Conservation (phyloP, 2,329 filamentous ascomycete species). For the Grosmannia serpens region DNA sequence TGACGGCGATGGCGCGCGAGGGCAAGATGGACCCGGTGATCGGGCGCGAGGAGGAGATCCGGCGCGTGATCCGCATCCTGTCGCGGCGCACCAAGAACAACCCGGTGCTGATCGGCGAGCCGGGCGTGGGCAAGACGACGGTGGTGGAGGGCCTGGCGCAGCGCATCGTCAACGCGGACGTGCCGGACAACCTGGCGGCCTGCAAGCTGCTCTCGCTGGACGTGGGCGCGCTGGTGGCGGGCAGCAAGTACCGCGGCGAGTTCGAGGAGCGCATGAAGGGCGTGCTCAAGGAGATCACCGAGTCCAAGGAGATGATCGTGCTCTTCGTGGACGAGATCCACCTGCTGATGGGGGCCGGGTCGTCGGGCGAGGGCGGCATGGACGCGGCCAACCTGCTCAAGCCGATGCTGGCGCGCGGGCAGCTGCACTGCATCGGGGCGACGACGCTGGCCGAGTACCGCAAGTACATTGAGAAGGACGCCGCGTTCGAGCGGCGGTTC, state of each 20-base stretch:
- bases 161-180: slow-evolving; percentile 91
- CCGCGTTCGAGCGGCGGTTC: slow-evolving; percentile 95
- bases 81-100: slow-evolving; percentile 97
- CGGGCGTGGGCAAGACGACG: slow-evolving; percentile 96
- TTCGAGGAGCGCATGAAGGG: slow-evolving; percentile 99
- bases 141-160: slow-evolving; percentile 93
- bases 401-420: slow-evolving; percentile 93
- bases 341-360: slow-evolving; percentile 92
- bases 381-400: slow-evolving; percentile 96
- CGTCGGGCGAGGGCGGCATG: slow-evolving; percentile 94
- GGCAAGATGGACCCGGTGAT: slow-evolving; percentile 98
- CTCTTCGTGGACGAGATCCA: slow-evolving; percentile 99
- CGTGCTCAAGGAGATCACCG: slow-evolving; percentile 89
- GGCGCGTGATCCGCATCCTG: slow-evolving; percentile 81
- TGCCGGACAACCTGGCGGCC: slow-evolving; percentile 86
- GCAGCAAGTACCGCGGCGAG: slow-evolving; percentile 96
- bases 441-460: slow-evolving; percentile 92
- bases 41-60: slow-evolving; percentile 89
- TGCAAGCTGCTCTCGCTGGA: slow-evolving; percentile 93
- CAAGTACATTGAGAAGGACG: slow-evolving; percentile 98
- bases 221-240: slow-evolving; percentile 87
- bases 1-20: slow-evolving; percentile 92
- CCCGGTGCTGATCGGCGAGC: slow-evolving; percentile 92
- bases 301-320: slow-evolving; percentile 92
- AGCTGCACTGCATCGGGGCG: slow-evolving; percentile 94